Percentiles rank a stretch among this genome's conserved stretches.
phyloP scores from a whole-genome alignment of 495 filamentous ascomycete species.

The Talaromyces proteolyticus region DNA sequence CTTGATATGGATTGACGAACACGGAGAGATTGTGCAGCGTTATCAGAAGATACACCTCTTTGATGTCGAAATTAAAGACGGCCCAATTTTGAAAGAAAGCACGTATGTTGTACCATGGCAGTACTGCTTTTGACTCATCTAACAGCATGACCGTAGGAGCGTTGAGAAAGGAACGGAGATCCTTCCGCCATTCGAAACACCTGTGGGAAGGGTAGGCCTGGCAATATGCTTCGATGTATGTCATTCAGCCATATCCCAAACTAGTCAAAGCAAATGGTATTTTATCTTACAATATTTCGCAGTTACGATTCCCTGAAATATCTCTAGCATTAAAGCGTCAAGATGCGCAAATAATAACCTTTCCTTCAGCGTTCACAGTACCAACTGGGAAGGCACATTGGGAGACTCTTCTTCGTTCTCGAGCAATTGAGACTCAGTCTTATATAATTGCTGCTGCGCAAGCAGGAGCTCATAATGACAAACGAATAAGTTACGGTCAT shows the following conservation, averaged over 20 bases:
- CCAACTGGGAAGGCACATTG: constrained; percentile 85
- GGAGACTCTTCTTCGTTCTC: constrained; percentile 67
- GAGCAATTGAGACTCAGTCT: constrained; percentile 85
- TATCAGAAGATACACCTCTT: constrained; percentile 81
- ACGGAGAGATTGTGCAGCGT: constrained; percentile 52
- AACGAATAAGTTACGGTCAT: constrained; percentile 78
- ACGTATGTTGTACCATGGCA: constrained; percentile 19
- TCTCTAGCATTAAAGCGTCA: constrained; percentile 59
- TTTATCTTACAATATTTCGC: background rate
- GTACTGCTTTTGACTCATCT: background rate
- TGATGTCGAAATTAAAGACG: constrained; percentile 61
- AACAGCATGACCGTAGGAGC: constrained; percentile 23
- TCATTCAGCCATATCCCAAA: background rate
- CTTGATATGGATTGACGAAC: constrained; percentile 63
- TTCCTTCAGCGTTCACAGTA: constrained; percentile 87
- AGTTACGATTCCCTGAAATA: constrained; percentile 77
- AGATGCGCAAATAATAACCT: constrained; percentile 73
- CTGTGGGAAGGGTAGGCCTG: constrained; percentile 67
- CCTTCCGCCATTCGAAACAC: constrained; percentile 62
- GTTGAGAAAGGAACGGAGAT: constrained; percentile 57
- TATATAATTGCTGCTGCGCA: constrained; percentile 90
- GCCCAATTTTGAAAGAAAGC: constrained; percentile 60
- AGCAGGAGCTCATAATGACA: constrained; percentile 71
- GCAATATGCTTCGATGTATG: constrained; percentile 85
- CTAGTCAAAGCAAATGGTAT: background rate